Percentiles rank a stretch among this genome's conserved stretches.
phyloP scores from a whole-genome alignment of 2,329 filamentous ascomycete genomes.

The Colletotrichum cuscutae region DNA sequence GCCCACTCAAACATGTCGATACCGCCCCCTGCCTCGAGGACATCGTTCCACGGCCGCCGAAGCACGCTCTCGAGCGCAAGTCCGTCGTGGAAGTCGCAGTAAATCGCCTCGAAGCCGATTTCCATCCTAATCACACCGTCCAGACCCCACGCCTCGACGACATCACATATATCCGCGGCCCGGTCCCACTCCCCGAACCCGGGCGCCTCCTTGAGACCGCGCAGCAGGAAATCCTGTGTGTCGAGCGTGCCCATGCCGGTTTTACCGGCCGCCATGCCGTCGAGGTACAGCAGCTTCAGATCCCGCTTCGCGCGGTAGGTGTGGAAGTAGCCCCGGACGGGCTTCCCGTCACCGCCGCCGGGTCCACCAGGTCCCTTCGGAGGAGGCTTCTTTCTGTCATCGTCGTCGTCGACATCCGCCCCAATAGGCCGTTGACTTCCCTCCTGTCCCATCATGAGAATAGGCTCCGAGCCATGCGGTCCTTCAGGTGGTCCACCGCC shows the following conservation, averaged over 20 bases:
- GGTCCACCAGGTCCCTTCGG: not conserved
- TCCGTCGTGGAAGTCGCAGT: conserved; percentile 68
- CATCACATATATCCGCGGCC: conserved; percentile 64
- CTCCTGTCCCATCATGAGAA: not conserved
- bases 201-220: conserved; percentile 45
- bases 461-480: not conserved
- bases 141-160: conserved; percentile 65
- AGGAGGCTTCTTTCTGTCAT: not conserved
- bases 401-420: not conserved
- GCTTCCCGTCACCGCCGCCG: not conserved
- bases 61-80: conserved; percentile 49
- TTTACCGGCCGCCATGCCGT: conserved; percentile 77
- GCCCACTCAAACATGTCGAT: conserved; percentile 52
- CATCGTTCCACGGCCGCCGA: conserved; percentile 41
- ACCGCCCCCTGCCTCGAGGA: conserved; percentile 32
- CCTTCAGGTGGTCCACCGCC: not conserved
- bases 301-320: conserved; percentile 69
- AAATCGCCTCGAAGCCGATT: conserved; percentile 75
- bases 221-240: conserved; percentile 71
- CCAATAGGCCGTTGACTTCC: not conserved
- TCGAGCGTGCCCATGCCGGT: conserved; percentile 73
- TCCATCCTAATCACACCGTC: conserved; percentile 76
- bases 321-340: conserved; percentile 69
- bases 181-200: conserved; percentile 56
- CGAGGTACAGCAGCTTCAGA: conserved; percentile 73